Base-by-base conservation (phyloP, 139 green algal genomes). In the Chlorella sp. region DNA sequence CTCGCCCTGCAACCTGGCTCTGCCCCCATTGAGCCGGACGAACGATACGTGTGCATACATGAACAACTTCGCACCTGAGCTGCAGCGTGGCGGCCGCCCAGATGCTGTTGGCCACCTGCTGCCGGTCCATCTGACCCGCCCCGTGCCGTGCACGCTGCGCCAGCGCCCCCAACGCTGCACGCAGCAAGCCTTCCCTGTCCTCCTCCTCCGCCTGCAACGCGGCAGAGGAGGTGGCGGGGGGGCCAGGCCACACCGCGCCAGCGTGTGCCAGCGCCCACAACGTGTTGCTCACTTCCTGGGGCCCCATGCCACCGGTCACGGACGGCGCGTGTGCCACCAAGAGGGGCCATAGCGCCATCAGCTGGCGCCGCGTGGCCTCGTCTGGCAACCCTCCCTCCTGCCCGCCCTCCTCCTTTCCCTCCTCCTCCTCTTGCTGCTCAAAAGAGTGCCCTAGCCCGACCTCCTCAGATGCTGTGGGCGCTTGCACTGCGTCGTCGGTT, bases 221-320 rank as follows among this genome's bases (percentile, higher is more conserved):
- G n/a, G n/a, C n/a, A n/a, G n/a, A n/a, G n/a, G n/a, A n/a, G n/a
- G n/a, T n/a, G n/a, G n/a, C n/a, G n/a, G n/a, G n/a, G n/a, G n/a
- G n/a, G n/a, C n/a, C n/a, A n/a, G n/a, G n/a, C n/a, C n/a, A 35
- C 59, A 60, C 2, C 5, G 14, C 23, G 5, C 31, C 65, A 3
- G 62, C n/a, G 26, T 73, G 49, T n/a, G 72, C 72, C 31, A 71
- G 6, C 1, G 62, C 72, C 72, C 72, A 77, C 49, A 71, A 14
- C 32, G 42, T 65, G 62, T 67, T 65, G 26, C 17, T 26, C 5
- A 72, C 6, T 63, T 77, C 72, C 49, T 72, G 62, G 1, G 64
- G 27, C 1, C 31, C 31, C 63, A 77, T 72, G 31, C 31, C 31
- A 31, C 5, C 34, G 24, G 63, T 63, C 55, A 20, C 1, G 29